Evolutionary conservation across 208 protist species (phyloP).

Genomic region (Endotrypanum monterogeii): DNA sequence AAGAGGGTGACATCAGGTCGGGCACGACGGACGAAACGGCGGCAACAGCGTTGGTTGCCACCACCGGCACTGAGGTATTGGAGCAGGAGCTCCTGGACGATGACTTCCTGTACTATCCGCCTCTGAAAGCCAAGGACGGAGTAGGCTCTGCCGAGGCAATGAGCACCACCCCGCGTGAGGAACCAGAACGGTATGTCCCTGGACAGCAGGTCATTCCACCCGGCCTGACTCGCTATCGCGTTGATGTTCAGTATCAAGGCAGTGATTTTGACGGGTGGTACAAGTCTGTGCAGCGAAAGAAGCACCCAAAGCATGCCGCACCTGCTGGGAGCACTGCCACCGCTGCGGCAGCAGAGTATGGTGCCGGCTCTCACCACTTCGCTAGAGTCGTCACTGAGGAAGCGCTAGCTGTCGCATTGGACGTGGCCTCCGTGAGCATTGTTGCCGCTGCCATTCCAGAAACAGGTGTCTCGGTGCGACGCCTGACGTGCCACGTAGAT

Average conservation of each 20-base stretch:
- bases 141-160: neutral
- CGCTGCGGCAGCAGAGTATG: slow-evolving; percentile 19
- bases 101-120: slow-evolving; percentile 72
- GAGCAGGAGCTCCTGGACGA: slow-evolving; percentile 87
- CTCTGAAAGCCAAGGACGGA: neutral
- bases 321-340: neutral
- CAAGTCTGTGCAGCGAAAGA: slow-evolving; percentile 53
- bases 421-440: slow-evolving; percentile 55
- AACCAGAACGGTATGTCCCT: slow-evolving; percentile 59
- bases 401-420: slow-evolving; percentile 77
- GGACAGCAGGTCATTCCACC: slow-evolving; percentile 82
- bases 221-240: slow-evolving; percentile 82
- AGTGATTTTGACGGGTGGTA: slow-evolving; percentile 89
- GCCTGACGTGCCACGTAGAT: slow-evolving; percentile 86
- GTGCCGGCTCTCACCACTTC: slow-evolving; percentile 23
- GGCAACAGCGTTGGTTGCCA: neutral
- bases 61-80: slow-evolving; percentile 26
- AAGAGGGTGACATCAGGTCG: neutral
- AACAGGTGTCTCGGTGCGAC: slow-evolving; percentile 75
- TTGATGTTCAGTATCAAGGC: slow-evolving; percentile 91
- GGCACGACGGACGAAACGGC: neutral
- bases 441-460: slow-evolving; percentile 79
- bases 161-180: neutral
- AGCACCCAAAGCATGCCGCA: neutral
- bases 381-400: slow-evolving; percentile 79